Conservation (phyloP, 352 stramenopile species). For the Globisporangium okanoganense region DNA sequence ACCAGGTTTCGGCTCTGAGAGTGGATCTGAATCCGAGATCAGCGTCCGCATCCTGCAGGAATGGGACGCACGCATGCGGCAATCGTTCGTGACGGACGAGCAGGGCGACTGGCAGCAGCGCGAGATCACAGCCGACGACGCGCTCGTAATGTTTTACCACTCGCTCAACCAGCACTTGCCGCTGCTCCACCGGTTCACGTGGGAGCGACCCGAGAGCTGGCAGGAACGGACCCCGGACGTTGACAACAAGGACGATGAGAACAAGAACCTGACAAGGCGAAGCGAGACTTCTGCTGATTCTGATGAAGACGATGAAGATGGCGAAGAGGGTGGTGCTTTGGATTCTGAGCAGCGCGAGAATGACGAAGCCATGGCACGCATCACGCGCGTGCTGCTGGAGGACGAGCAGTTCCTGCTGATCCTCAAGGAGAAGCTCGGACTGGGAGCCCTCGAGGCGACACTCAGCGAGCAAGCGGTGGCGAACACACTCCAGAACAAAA, state of each 20-base stretch:
- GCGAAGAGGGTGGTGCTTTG: constrained; percentile 1
- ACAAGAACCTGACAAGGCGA: constrained; percentile 2
- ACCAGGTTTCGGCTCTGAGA: not conserved
- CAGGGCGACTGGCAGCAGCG: constrained; percentile 58
- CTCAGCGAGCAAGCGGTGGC: not conserved
- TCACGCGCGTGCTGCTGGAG: constrained; percentile 38
- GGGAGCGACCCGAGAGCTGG: constrained; percentile 43
- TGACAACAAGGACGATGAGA: constrained; percentile 16
- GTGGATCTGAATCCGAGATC: not conserved
- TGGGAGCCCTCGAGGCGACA: constrained; percentile 19
- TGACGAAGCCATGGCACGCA: constrained; percentile 21
- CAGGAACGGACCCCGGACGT: constrained; percentile 15
- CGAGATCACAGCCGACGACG: constrained; percentile 42
- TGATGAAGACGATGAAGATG: not conserved
- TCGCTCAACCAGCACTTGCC: constrained; percentile 49
- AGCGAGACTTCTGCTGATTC: constrained; percentile 3
- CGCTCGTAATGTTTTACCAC: constrained; percentile 65
- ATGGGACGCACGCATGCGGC: constrained; percentile 43
- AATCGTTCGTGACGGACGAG: constrained; percentile 42
- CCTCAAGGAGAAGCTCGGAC: constrained; percentile 56
- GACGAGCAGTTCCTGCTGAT: constrained; percentile 61
- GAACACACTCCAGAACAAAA: constrained; percentile 6
- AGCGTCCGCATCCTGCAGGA: constrained; percentile 20
- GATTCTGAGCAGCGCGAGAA: constrained; percentile 26
- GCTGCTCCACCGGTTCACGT: constrained; percentile 35